These are phyloP conservation scores for Emergomyces orientalis DNA, from an alignment of 2,329 filamentous ascomycete species.

Conservation along the genomic window DNA sequence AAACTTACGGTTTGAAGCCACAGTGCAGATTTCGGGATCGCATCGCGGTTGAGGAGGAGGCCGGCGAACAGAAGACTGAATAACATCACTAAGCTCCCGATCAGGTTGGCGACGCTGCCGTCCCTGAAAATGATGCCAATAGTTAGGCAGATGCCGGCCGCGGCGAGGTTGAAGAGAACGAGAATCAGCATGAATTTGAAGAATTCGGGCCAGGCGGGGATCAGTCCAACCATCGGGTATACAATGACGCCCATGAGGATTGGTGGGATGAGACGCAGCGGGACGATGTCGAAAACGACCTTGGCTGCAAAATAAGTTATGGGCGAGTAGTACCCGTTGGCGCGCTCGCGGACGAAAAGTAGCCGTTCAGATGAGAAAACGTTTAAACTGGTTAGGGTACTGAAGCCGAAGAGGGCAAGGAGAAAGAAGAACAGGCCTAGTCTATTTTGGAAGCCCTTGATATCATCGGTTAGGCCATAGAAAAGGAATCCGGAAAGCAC, in stretches of 20 bases:
- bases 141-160: conserved; percentile 86
- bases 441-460: conserved; percentile 94
- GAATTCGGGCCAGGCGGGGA: conserved; percentile 73
- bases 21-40: conserved; percentile 71
- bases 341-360: conserved; percentile 83
- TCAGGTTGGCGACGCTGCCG: conserved; percentile 78
- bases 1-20: conserved; percentile 73
- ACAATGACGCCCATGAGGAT: conserved; percentile 92
- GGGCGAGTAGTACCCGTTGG: conserved; percentile 93
- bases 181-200: conserved; percentile 84
- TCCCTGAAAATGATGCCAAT: conserved; percentile 95
- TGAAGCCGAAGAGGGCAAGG: conserved; percentile 91
- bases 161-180: conserved; percentile 91
- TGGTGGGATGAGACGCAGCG: conserved; percentile 85
- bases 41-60: conserved; percentile 86
- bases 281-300: conserved; percentile 95
- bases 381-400: conserved; percentile 83
- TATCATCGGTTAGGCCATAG: conserved; percentile 91
- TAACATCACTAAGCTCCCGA: conserved; percentile 92
- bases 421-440: conserved; percentile 97
- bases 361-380: conserved; percentile 88
- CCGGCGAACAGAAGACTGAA: conserved; percentile 94
- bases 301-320: conserved; percentile 92
- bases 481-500: conserved; percentile 93
- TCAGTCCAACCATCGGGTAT: conserved; percentile 94